phyloP scores from a whole-genome alignment of 2,329 filamentous ascomycete genomes.

The Fusarium staphyleae region DNA sequence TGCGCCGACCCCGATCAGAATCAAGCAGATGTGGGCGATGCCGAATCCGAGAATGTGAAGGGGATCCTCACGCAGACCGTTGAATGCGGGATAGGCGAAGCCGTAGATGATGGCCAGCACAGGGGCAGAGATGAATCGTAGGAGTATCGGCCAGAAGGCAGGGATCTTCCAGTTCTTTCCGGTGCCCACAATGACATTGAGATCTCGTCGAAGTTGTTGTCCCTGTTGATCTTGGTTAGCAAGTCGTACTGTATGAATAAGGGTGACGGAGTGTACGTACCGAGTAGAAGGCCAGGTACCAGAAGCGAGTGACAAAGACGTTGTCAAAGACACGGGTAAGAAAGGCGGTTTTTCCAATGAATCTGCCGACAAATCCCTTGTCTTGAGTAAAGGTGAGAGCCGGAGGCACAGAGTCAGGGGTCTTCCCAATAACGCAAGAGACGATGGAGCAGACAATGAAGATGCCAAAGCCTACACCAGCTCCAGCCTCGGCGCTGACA shows the following conservation, averaged over 20 bases:
- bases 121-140: conserved; percentile 58
- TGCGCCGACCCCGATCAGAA: conserved; percentile 56
- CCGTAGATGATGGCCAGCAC: conserved; percentile 59
- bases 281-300: conserved; percentile 65
- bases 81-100: conserved; percentile 60
- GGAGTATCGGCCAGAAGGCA: conserved; percentile 56
- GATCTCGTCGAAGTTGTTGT: conserved; percentile 62
- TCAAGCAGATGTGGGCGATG: conserved; percentile 54
- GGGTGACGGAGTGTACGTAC: conserved; percentile 46
- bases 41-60: conserved; percentile 59
- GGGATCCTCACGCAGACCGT: conserved; percentile 56
- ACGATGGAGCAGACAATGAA: conserved; percentile 52
- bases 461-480: conserved; percentile 60
- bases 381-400: conserved; percentile 52
- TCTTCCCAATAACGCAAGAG: conserved; percentile 51
- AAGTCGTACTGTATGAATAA: fast-evolving
- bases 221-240: conserved; percentile 49
- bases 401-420: conserved; percentile 49
- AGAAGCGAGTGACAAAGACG: conserved; percentile 51
- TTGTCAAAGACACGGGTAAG: conserved; percentile 49
- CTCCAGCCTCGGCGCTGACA: conserved; percentile 53
- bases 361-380: conserved; percentile 47
- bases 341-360: conserved; percentile 34
- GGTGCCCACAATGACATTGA: conserved; percentile 60
- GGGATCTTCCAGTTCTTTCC: conserved; percentile 66